Conservation (phyloP, 2,329 filamentous ascomycete species). For the Apiospora pterosperma region DNA sequence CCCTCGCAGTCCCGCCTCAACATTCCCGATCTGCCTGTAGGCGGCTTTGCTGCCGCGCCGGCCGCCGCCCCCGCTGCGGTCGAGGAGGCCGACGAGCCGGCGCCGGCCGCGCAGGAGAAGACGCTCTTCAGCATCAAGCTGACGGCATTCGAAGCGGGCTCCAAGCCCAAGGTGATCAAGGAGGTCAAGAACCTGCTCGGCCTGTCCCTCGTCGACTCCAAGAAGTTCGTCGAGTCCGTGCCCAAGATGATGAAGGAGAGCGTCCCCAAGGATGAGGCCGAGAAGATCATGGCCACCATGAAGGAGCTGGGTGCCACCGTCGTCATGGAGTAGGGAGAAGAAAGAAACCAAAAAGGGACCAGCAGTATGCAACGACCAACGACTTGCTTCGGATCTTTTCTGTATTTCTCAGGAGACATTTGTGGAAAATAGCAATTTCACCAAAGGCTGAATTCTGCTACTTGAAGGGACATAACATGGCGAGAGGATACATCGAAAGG, state of each 20-base stretch:
- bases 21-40: constrained; percentile 95
- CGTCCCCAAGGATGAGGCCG: constrained; percentile 96
- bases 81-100: constrained; percentile 83
- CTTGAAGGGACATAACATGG: background rate
- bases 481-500: background rate
- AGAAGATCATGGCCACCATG: constrained; percentile 95
- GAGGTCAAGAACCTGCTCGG: constrained; percentile 97
- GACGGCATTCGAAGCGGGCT: constrained; percentile 76
- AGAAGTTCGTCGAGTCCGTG: constrained; percentile 99
- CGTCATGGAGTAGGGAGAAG: constrained; percentile 78
- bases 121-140: constrained; percentile 97
- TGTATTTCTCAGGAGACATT: constrained; percentile 22
- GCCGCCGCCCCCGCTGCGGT: constrained; percentile 59
- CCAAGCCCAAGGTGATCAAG: constrained; percentile 99
- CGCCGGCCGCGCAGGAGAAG: constrained; percentile 89
- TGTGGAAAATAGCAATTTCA: background rate
- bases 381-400: constrained; percentile 10
- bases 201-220: constrained; percentile 94
- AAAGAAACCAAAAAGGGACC: background rate
- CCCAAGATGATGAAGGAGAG: constrained; percentile 99
- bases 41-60: constrained; percentile 76
- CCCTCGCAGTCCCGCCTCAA: constrained; percentile 76
- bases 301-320: constrained; percentile 91
- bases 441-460: background rate
- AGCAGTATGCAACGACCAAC: background rate